Evolutionary conservation across 257 asterid species (phyloP), one percentile per base, ranked within the genome.

Genomic region (Solanum boliviense): DNA sequence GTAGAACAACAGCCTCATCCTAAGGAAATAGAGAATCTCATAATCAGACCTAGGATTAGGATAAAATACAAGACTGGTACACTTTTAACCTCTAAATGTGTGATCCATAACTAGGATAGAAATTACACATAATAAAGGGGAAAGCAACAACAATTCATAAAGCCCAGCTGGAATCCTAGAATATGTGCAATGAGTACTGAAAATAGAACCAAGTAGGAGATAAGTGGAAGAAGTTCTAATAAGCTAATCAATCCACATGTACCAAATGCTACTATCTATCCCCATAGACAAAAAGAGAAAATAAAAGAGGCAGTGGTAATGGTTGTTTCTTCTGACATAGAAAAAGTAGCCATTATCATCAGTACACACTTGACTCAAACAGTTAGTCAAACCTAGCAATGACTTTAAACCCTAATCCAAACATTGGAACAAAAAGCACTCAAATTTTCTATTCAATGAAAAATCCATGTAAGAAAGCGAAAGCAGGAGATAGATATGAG

Each of bases 1-100:
- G 90, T 87, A 97, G 90, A 89, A 97, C 98, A 91, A 93, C 94
- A 89, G 93, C 85, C 84, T 86, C 84, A 16, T 39, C 84, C 88
- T 86, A 7, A 29, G 85, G 60, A 81, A 29, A 81, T 46, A 81
- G 23, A 81, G 68, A 81, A 81, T 31, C 68, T 29, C 85, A 81
- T 79, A 81, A 48, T 79, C 27, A 79, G 62, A 78, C 32, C 84
- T 18, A 7, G 39, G 27, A 79, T 29, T 29, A 48, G 16, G 85
- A 46, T 46, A 46, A 75, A 81, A 46, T 81, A 29, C 85, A 81
- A 81, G 36, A 81, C 41, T 29, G 85, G 7, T 21, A 46, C 39
- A 27, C 39, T 44, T 81, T 31, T 81, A 46, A 29, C 39, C 84
- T 79, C 65, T 44, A 41, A 41, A 44, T 41, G 79, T 74, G 82